Percentiles rank a stretch among this genome's conserved stretches.
These are phyloP conservation scores for Endothia cerciana DNA, from an alignment of 2,329 filamentous ascomycete genomes.

Conservation along the genomic window DNA sequence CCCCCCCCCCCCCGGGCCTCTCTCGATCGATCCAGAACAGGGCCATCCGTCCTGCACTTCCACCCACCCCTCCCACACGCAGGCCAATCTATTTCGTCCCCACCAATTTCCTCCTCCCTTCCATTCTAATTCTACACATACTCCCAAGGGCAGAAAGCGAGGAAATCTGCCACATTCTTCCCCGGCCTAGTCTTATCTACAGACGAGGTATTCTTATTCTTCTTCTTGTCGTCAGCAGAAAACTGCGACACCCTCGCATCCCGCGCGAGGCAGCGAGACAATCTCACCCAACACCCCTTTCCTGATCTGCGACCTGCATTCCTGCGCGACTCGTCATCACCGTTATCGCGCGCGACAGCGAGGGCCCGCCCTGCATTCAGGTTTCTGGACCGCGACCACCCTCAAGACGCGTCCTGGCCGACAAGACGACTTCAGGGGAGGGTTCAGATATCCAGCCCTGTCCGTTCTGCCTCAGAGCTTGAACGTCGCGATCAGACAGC, in stretches of 20 bases:
- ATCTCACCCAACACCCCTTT: conserved; percentile 8
- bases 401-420: conserved; percentile 21
- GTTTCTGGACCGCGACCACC: conserved; percentile 20
- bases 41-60: neutral
- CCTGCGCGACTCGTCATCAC: conserved; percentile 14
- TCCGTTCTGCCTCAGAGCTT: conserved; percentile 7
- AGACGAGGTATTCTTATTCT: conserved; percentile 12
- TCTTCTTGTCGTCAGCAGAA: neutral
- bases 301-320: conserved; percentile 16
- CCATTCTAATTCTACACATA: conserved; percentile 18
- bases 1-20: too few species aligned
- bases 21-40: too few species aligned
- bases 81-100: conserved; percentile 8
- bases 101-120: conserved; percentile 26
- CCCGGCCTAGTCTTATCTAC: conserved; percentile 19
- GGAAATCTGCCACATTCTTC: conserved; percentile 24
- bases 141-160: conserved; percentile 9
- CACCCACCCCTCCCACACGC: conserved; percentile 10
- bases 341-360: conserved; percentile 21
- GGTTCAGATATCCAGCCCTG: neutral
- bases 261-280: conserved; percentile 14
- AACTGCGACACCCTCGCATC: conserved; percentile 5
- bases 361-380: conserved; percentile 13
- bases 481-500: conserved; percentile 4
- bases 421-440: conserved; percentile 2